Percentiles rank a stretch among this genome's conserved stretches.
phyloP scores from a whole-genome alignment of 2,329 filamentous ascomycete genomes.

The Alternaria brassicae region DNA sequence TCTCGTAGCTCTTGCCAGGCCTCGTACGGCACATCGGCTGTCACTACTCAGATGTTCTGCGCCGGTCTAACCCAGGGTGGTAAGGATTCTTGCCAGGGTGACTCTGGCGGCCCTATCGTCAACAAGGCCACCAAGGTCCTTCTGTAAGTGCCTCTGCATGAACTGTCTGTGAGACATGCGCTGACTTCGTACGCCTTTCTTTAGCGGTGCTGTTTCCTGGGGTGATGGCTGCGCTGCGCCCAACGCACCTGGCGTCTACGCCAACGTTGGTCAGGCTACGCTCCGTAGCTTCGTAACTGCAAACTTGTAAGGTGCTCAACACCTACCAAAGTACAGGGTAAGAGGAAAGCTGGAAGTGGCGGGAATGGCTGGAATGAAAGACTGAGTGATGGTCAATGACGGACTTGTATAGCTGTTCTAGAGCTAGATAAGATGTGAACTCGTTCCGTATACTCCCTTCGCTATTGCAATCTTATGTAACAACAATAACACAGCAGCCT shows the following conservation, averaged over 20 bases:
- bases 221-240: constrained; percentile 30
- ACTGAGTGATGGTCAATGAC: not conserved
- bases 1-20: constrained; percentile 31
- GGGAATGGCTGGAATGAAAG: not conserved
- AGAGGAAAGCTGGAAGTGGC: not conserved
- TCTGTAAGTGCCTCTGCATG: too few relatives aligned
- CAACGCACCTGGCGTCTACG: constrained; percentile 36
- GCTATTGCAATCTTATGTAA: not conserved
- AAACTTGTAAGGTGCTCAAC: not conserved
- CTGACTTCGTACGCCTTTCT: too few relatives aligned
- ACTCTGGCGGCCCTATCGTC: constrained; percentile 38
- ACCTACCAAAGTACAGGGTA: not conserved
- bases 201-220: constrained; percentile 15
- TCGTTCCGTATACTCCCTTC: not conserved
- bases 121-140: constrained; percentile 14
- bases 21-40: constrained; percentile 21
- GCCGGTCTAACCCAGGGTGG: constrained; percentile 33
- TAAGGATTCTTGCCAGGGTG: constrained; percentile 45
- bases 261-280: constrained; percentile 17
- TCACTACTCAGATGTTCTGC: constrained; percentile 40
- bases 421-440: not conserved
- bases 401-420: not conserved
- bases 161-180: too few relatives aligned
- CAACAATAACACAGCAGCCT: not conserved
- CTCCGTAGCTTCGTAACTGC: not conserved